Evolutionary conservation across 2,329 filamentous ascomycete genomes (phyloP).

Genomic region (Talaromyces sp.): DNA sequence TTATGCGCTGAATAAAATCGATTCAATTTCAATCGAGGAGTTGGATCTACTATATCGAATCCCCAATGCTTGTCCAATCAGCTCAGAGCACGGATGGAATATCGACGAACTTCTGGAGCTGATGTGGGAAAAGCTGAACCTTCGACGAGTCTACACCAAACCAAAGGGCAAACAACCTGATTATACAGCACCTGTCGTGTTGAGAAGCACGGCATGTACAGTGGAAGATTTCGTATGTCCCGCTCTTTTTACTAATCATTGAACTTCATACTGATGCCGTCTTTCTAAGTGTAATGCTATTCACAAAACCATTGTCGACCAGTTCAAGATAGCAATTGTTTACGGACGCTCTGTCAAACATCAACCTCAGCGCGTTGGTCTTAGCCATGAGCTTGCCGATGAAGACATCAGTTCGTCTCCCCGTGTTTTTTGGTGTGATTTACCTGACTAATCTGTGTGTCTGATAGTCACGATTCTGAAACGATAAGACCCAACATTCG

Average conservation of each 20-base stretch:
- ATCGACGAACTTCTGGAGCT: constrained; percentile 92
- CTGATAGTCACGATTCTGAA: constrained; percentile 64
- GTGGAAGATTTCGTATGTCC: constrained; percentile 90
- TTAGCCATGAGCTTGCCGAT: constrained; percentile 86
- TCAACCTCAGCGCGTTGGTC: constrained; percentile 91
- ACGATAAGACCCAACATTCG: constrained; percentile 46
- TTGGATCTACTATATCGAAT: constrained; percentile 94
- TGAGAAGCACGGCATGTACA: constrained; percentile 76
- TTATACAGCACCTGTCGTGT: constrained; percentile 85
- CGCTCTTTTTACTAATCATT: not conserved
- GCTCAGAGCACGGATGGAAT: constrained; percentile 97
- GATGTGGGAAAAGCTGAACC: constrained; percentile 96
- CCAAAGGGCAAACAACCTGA: constrained; percentile 93
- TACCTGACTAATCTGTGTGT: constrained; percentile 7
- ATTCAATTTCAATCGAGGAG: constrained; percentile 96
- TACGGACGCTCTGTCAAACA: constrained; percentile 99
- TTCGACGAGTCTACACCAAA: constrained; percentile 94
- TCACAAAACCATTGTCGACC: constrained; percentile 90
- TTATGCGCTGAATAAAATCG: constrained; percentile 98
- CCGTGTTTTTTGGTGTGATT: not conserved
- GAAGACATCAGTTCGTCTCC: constrained; percentile 84
- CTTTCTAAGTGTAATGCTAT: constrained; percentile 81
- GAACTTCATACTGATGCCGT: constrained; percentile 20
- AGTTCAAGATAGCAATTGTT: constrained; percentile 92
- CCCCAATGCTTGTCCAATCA: constrained; percentile 94